phyloP scores from a whole-genome alignment of 2,329 filamentous ascomycete genomes.

The Passalora sequoiae region DNA sequence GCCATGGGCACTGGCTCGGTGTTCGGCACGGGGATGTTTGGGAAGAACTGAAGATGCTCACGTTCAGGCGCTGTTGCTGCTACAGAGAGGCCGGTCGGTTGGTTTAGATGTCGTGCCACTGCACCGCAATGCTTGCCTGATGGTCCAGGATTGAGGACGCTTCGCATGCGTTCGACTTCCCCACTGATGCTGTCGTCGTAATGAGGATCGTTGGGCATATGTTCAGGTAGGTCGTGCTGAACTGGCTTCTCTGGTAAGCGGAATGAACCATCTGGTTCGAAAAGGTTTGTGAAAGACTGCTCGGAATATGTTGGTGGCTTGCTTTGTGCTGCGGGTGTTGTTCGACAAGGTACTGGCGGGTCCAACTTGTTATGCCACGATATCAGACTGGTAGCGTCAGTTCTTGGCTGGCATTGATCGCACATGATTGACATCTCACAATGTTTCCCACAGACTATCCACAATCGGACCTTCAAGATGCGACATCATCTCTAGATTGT shows the following conservation, averaged over 20 bases:
- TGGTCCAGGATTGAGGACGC: slow-evolving; percentile 46
- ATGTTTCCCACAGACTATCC: slow-evolving; percentile 69
- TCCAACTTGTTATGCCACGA: slow-evolving; percentile 63
- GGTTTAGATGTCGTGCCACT: slow-evolving; percentile 59
- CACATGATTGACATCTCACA: slow-evolving; percentile 30
- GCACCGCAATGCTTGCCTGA: slow-evolving; percentile 54
- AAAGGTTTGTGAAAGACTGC: slow-evolving; percentile 29
- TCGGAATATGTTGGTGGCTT: slow-evolving; percentile 33
- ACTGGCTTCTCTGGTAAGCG: slow-evolving; percentile 23
- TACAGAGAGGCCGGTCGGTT: slow-evolving; percentile 25
- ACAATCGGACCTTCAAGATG: slow-evolving; percentile 73
- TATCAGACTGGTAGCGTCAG: slow-evolving; percentile 34
- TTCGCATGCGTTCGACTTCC: slow-evolving; percentile 60
- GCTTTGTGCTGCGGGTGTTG: slow-evolving; percentile 45
- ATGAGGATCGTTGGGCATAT: slow-evolving; percentile 55
- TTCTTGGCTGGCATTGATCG: neutral
- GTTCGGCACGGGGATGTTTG: slow-evolving; percentile 53
- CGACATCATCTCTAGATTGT: slow-evolving; percentile 72
- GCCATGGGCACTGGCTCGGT: slow-evolving; percentile 23
- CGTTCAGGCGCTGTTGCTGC: slow-evolving; percentile 45
- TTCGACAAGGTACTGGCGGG: slow-evolving; percentile 54
- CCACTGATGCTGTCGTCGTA: slow-evolving; percentile 58
- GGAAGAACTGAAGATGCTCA: slow-evolving; percentile 34
- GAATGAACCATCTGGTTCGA: slow-evolving; percentile 29
- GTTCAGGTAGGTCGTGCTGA: slow-evolving; percentile 45